phyloP scores from a whole-genome alignment of 306 rosid genomes.

The Cucurbita maxima region DNA sequence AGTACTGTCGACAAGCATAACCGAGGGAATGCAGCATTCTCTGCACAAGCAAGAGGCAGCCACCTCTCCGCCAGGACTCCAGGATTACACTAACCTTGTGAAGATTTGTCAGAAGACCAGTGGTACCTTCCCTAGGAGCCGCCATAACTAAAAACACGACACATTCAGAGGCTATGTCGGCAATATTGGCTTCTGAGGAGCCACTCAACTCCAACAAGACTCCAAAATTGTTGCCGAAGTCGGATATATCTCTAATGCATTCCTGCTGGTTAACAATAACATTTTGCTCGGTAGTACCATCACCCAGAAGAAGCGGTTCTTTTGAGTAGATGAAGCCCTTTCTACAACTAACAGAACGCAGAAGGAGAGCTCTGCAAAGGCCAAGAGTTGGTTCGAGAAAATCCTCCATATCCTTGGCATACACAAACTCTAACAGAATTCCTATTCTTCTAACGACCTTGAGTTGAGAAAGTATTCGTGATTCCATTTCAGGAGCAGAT shows the following conservation, averaged over 20 bases:
- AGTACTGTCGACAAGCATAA: conserved; percentile 75
- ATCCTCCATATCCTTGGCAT: conserved; percentile 85
- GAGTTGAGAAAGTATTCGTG: conserved; percentile 80
- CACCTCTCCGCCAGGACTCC: conserved; percentile 56
- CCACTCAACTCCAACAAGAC: conserved; percentile 65
- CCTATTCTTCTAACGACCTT: conserved; percentile 87
- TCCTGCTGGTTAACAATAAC: conserved; percentile 52
- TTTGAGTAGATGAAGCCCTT: conserved; percentile 38
- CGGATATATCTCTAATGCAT: conserved; percentile 66
- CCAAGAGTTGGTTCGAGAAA: conserved; percentile 84
- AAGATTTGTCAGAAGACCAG: conserved; percentile 77
- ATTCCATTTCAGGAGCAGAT: conserved; percentile 90
- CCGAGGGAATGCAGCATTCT: conserved; percentile 69
- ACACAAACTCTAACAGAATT: conserved; percentile 68
- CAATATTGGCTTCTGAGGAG: conserved; percentile 32
- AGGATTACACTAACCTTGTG: conserved; percentile 53
- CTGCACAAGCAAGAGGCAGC: conserved; percentile 36
- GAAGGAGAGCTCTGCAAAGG: conserved; percentile 79
- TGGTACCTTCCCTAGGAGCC: conserved; percentile 91
- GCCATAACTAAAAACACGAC: conserved; percentile 56
- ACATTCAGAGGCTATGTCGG: conserved; percentile 76
- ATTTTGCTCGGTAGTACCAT: conserved; percentile 28
- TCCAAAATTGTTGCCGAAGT: conserved; percentile 67
- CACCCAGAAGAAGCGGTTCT: conserved; percentile 60
- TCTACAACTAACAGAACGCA: conserved; percentile 47